A percentile compares a stretch with the other conserved stretches of the same genome.
Conservation (phyloP, 2,329 filamentous ascomycete species). For the Beauveria scarabaeidicola region DNA sequence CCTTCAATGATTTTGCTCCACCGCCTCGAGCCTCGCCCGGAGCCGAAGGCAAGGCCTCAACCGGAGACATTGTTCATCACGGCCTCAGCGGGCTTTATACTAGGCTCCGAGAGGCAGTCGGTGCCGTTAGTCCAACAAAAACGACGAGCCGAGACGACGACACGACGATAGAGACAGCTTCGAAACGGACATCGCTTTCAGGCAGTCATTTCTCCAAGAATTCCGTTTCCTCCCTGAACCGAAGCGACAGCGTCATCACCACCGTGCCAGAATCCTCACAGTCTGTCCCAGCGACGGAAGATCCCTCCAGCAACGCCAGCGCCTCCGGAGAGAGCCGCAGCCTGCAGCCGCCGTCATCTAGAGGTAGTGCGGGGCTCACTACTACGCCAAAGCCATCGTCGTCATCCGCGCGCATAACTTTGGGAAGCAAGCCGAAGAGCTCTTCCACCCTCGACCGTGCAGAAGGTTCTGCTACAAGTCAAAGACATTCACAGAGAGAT, state of each 20-base stretch:
- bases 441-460: constrained; percentile 33
- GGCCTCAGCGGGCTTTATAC: constrained; percentile 85
- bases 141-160: constrained; percentile 32
- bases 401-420: constrained; percentile 27
- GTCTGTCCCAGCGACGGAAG: neutral
- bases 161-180: constrained; percentile 33
- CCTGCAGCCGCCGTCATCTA: constrained; percentile 29
- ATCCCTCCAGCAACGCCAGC: constrained; percentile 3
- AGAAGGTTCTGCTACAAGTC: constrained; percentile 42
- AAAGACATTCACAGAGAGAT: constrained; percentile 44
- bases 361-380: constrained; percentile 36
- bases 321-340: constrained; percentile 8
- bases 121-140: constrained; percentile 46
- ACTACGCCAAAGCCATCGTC: constrained; percentile 35
- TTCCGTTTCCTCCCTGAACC: constrained; percentile 32
- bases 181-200: constrained; percentile 34
- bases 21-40: constrained; percentile 51
- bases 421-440: constrained; percentile 35
- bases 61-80: constrained; percentile 70
- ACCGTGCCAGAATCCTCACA: neutral
- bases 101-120: constrained; percentile 75
- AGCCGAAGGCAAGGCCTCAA: constrained; percentile 59
- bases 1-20: constrained; percentile 85
- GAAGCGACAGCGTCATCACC: constrained; percentile 30
- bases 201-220: constrained; percentile 33